Base-by-base conservation (phyloP, 805 yeast species). In the Candida manassasensis region DNA sequence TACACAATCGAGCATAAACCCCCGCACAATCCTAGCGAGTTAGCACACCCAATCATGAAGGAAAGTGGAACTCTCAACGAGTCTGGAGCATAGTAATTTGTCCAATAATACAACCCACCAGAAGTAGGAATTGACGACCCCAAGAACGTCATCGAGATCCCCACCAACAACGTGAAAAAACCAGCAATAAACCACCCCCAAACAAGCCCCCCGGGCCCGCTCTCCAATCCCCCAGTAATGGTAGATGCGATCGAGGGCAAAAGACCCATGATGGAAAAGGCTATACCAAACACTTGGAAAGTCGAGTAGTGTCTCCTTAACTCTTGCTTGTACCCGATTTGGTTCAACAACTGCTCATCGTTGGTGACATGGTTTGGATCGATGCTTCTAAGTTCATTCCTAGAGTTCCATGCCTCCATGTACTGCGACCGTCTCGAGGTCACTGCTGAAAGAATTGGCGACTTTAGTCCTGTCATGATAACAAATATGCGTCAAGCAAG, bases 181-280 rank as follows among this genome's bases (percentile, higher is more conserved):
- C 78, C 69, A 21, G 84, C 69, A 11, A 77, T 48, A 31, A 78
- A 55, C 89, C 90, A 83, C 32, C 85, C 83, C 89, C 89, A 82
- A 3, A 80, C 65, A 38, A 79, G 66, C 4, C 81, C 77, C 7
- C 71, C 77, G 0, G 84, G 78, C 3, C 88, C 88, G 0, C 81
- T 77, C 21, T 72, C 56, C 10, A 81, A 60, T 13, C 81, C 81
- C 32, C 67, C 63, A 7, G 63, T 63, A 21, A 79, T 50, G 19
- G 71, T 66, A 2, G 84, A 73, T 0, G 84, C 73, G 34, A 80
- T 75, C 9, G 81, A 73, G 0, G 84, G 84, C 27, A 81, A 59
- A 32, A 81, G 56, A 7, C 86, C 84, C 86, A 82, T 81, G 51
- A 82, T 79, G 13, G 80, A 71, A 49, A 79, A 81, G 3, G 86